phyloP scores from a whole-genome alignment of 169 alveolate species.

The Eimeria brunetti region DNA sequence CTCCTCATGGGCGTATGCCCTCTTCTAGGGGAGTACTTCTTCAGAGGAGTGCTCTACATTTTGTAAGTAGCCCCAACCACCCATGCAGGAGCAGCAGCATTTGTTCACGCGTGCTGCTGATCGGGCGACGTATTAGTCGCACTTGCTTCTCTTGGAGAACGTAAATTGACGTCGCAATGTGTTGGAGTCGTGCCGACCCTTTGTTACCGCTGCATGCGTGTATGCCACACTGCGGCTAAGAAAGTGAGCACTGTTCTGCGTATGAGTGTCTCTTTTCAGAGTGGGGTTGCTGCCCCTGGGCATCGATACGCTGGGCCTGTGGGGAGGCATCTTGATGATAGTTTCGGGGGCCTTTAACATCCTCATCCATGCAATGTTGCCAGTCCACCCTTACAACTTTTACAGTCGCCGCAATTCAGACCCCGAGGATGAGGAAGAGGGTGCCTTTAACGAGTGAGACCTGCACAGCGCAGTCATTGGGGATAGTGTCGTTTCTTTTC shows the following conservation, averaged over 20 bases:
- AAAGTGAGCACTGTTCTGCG: background rate
- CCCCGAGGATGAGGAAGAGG: slow-evolving; percentile 64
- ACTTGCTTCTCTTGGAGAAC: background rate
- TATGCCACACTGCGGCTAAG: background rate
- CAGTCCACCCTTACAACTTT: slow-evolving; percentile 68
- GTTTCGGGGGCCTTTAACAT: slow-evolving; percentile 63
- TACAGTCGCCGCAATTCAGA: slow-evolving; percentile 56
- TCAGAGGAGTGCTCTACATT: slow-evolving; percentile 71
- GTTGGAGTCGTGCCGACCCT: background rate
- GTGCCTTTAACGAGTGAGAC: slow-evolving; percentile 33
- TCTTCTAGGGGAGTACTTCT: slow-evolving; percentile 74
- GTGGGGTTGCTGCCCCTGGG: slow-evolving; percentile 78
- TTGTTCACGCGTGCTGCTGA: background rate
- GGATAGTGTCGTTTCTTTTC: background rate
- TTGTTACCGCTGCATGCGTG: background rate
- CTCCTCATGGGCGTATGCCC: slow-evolving; percentile 78
- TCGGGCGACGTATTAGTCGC: background rate
- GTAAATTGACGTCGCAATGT: background rate
- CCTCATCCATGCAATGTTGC: slow-evolving; percentile 52
- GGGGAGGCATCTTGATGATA: slow-evolving; percentile 66
- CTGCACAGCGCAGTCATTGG: slow-evolving; percentile 1
- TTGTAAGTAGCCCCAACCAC: slow-evolving; percentile 28
- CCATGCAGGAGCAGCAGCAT: background rate
- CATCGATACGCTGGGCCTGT: slow-evolving; percentile 63
- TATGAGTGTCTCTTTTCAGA: slow-evolving; percentile 4